A percentile compares a stretch with the other conserved stretches of the same genome.
These are phyloP conservation scores for Escallonia herrerae DNA, from an alignment of 129 eudicot genomes.

Conservation along the genomic window DNA sequence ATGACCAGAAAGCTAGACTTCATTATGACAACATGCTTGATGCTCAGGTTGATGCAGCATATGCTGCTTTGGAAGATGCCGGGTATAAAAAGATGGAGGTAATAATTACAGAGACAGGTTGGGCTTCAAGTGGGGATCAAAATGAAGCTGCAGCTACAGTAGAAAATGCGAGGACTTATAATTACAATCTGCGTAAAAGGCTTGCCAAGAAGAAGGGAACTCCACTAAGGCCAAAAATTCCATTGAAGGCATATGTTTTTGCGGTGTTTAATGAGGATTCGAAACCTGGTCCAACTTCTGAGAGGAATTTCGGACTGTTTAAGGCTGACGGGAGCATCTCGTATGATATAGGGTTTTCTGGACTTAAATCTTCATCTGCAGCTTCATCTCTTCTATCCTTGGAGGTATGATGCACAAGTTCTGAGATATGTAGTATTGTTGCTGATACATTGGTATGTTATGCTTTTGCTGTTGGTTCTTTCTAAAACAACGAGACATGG, in stretches of 20 bases:
- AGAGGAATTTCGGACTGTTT: constrained; percentile 71
- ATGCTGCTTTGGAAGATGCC: constrained; percentile 78
- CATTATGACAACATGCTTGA: constrained; percentile 95
- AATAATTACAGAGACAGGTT: constrained; percentile 86
- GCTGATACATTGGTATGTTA: not conserved
- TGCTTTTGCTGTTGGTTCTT: not conserved
- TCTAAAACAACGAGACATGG: not conserved
- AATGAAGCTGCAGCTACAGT: constrained; percentile 73
- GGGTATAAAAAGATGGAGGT: constrained; percentile 85
- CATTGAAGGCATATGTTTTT: constrained; percentile 74
- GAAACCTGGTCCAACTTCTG: constrained; percentile 71
- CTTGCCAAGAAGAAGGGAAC: constrained; percentile 86
- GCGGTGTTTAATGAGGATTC: constrained; percentile 77
- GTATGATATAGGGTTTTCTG: constrained; percentile 71
- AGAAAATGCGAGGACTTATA: constrained; percentile 72
- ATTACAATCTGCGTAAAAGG: constrained; percentile 75
- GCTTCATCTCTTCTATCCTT: constrained; percentile 39
- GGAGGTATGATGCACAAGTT: constrained; percentile 40
- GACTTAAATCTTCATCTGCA: constrained; percentile 59
- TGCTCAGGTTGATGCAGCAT: constrained; percentile 93
- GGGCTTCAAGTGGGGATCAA: constrained; percentile 93
- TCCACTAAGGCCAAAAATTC: constrained; percentile 65
- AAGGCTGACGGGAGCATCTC: constrained; percentile 81
- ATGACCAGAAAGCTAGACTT: constrained; percentile 53
- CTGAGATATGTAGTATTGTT: not conserved